Evolutionary conservation across 2,329 filamentous ascomycete genomes (phyloP).

Genomic region (Monosporascus ibericus): DNA sequence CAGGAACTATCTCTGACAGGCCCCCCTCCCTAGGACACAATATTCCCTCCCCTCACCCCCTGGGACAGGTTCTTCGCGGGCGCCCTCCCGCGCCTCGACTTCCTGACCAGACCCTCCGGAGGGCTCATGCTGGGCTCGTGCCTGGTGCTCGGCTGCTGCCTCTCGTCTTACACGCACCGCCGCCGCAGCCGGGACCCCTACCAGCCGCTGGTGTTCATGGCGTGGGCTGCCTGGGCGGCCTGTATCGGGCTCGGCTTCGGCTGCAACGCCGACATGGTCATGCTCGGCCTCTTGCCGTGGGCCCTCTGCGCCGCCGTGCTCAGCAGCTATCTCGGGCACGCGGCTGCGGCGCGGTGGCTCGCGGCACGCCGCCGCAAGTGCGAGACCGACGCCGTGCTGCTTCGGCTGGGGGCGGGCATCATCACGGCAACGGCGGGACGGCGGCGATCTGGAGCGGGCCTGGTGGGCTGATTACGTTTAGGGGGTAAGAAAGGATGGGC

Average conservation of each 20-base stretch:
- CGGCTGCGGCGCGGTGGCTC: constrained; percentile 1
- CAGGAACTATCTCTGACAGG: not conserved
- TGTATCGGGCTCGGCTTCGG: constrained; percentile 14
- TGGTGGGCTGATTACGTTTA: too few species aligned
- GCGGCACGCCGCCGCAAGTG: too few species aligned
- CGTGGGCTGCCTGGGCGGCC: constrained; percentile 15
- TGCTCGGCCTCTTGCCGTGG: constrained; percentile 19
- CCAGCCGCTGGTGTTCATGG: constrained; percentile 15
- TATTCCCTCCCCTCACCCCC: too few species aligned
- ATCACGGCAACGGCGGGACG: too few species aligned
- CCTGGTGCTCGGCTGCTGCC: constrained; percentile 18
- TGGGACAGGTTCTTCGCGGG: too few species aligned
- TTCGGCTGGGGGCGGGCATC: too few species aligned
- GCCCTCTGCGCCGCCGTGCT: constrained; percentile 18
- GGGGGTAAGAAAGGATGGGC: too few species aligned
- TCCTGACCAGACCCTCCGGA: constrained; percentile 8
- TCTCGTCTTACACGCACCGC: constrained; percentile 19
- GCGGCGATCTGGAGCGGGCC: too few species aligned
- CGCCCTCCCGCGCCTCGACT: constrained; percentile 1
- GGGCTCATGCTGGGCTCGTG: constrained; percentile 18
- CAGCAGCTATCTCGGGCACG: constrained; percentile 17
- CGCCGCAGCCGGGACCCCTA: constrained; percentile 16
- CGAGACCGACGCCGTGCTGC: too few species aligned
- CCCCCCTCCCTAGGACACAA: not conserved
- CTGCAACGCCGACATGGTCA: constrained; percentile 13